Conservation (phyloP, 768 basidiomycete species). For the Russula abietina region DNA sequence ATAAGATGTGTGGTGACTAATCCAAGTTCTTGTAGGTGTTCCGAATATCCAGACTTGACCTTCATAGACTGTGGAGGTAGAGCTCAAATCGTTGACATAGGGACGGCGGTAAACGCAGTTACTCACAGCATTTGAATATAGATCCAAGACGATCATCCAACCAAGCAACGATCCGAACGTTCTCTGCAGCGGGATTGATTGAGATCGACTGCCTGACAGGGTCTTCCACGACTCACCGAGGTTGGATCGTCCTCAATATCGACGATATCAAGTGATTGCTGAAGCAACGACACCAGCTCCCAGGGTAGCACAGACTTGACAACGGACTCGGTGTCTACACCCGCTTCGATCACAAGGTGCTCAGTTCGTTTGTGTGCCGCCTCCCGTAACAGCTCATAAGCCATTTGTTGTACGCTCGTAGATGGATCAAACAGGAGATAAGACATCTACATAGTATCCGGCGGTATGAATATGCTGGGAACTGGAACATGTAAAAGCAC, state of each 20-base stretch:
- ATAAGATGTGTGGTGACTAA: slow-evolving; percentile 63
- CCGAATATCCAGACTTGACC: slow-evolving; percentile 79
- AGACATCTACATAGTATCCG: slow-evolving; percentile 52
- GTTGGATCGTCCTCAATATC: slow-evolving; percentile 37
- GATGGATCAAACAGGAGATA: slow-evolving; percentile 65
- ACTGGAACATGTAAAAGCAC: slow-evolving; percentile 12
- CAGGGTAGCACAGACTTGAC: slow-evolving; percentile 53
- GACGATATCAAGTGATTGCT: slow-evolving; percentile 38
- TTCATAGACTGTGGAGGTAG: slow-evolving; percentile 67
- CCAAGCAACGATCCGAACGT: slow-evolving; percentile 67
- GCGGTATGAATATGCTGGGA: background rate
- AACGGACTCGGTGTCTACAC: slow-evolving; percentile 60
- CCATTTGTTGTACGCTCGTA: slow-evolving; percentile 65
- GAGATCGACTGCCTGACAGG: background rate
- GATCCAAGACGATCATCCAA: slow-evolving; percentile 87
- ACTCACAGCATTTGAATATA: too few species aligned
- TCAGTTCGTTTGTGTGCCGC: slow-evolving; percentile 75
- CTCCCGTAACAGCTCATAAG: slow-evolving; percentile 63
- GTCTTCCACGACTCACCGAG: slow-evolving; percentile 1
- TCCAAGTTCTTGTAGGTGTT: slow-evolving; percentile 68
- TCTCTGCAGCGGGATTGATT: slow-evolving; percentile 30
- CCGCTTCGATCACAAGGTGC: slow-evolving; percentile 79
- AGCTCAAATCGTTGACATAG: slow-evolving; percentile 3
- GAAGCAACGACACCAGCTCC: slow-evolving; percentile 62
- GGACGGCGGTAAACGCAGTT: too few species aligned